Conservation (phyloP, 1,284 basidiomycete species). For the Ceratobasidium sp. region DNA sequence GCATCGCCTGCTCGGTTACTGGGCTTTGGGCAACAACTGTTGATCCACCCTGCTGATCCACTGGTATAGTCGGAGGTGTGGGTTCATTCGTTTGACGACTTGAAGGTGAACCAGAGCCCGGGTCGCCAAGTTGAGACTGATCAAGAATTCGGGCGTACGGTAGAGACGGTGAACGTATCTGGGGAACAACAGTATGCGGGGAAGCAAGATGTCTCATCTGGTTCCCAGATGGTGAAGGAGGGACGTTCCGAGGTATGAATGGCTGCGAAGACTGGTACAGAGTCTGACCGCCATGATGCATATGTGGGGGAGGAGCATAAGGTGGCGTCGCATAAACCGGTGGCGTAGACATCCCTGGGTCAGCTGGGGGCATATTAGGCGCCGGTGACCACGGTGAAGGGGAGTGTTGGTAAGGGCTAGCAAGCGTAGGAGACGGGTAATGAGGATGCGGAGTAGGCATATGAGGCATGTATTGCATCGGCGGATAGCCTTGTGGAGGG, state of each 20-base stretch:
- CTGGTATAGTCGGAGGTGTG: conserved; percentile 2
- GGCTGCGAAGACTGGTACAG: conserved; percentile 24
- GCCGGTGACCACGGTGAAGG: conserved; percentile 22
- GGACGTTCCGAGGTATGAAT: conserved; percentile 20
- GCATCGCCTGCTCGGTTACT: not conserved
- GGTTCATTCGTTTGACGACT: conserved; percentile 6
- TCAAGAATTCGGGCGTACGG: conserved; percentile 9
- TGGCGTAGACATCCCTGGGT: conserved; percentile 33
- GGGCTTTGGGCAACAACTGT: conserved; percentile 7
- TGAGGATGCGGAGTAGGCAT: conserved; percentile 25
- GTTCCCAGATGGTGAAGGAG: conserved; percentile 26
- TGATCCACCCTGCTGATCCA: conserved; percentile 7
- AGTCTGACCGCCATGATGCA: conserved; percentile 14
- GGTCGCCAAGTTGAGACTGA: conserved; percentile 4
- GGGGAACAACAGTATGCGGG: not conserved
- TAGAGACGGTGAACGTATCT: conserved; percentile 18
- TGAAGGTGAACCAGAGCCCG: conserved; percentile 6
- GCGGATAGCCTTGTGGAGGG: conserved; percentile 29
- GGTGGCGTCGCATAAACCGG: conserved; percentile 26
- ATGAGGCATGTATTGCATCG: conserved; percentile 29
- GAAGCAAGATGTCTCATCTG: conserved; percentile 9
- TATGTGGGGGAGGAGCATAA: conserved; percentile 6
- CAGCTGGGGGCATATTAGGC: conserved; percentile 13
- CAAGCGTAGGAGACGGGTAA: conserved; percentile 18
- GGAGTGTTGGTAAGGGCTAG: conserved; percentile 15